phyloP scores from a whole-genome alignment of 2,329 filamentous ascomycete species.

The Corynespora cassiicola region DNA sequence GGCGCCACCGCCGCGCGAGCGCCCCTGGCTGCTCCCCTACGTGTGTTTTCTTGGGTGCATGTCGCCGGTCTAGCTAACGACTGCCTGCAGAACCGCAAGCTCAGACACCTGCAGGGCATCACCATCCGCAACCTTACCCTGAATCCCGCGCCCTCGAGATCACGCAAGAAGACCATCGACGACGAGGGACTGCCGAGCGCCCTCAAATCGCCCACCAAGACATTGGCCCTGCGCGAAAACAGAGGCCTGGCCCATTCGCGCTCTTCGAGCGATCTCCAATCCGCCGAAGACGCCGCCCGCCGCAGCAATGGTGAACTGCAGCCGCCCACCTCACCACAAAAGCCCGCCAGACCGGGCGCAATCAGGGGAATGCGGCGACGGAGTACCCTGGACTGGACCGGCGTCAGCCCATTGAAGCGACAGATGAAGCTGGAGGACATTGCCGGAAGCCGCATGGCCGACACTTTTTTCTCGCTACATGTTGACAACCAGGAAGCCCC shows the following conservation, averaged over 20 bases:
- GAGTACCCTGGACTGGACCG: conserved; percentile 69
- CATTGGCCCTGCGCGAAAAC: conserved; percentile 59
- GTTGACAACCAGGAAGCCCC: conserved; percentile 69
- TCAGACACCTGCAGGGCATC: conserved; percentile 86
- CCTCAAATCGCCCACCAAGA: conserved; percentile 71
- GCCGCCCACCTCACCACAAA: conserved; percentile 25
- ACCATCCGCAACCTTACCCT: conserved; percentile 86
- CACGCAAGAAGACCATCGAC: conserved; percentile 70
- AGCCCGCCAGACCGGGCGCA: conserved; percentile 39
- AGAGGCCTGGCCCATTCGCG: conserved; percentile 62
- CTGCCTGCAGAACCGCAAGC: conserved; percentile 74
- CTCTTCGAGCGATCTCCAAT: conserved; percentile 62
- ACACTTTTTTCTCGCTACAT: conserved; percentile 89
- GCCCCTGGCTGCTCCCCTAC: conserved; percentile 46
- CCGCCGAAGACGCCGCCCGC: conserved; percentile 31
- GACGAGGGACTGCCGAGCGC: conserved; percentile 75
- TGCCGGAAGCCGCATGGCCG: conserved; percentile 75
- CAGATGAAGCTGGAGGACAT: conserved; percentile 80
- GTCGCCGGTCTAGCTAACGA: conserved; percentile 7
- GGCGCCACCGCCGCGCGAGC: conserved; percentile 33
- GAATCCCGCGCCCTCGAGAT: conserved; percentile 56
- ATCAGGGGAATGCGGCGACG: conserved; percentile 55
- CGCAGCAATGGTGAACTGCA: conserved; percentile 28
- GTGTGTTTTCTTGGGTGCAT: conserved; percentile 19
- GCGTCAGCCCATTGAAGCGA: conserved; percentile 63